Base-by-base conservation (phyloP, 345 rosid genomes). In the Bretschneidera sinensis region DNA sequence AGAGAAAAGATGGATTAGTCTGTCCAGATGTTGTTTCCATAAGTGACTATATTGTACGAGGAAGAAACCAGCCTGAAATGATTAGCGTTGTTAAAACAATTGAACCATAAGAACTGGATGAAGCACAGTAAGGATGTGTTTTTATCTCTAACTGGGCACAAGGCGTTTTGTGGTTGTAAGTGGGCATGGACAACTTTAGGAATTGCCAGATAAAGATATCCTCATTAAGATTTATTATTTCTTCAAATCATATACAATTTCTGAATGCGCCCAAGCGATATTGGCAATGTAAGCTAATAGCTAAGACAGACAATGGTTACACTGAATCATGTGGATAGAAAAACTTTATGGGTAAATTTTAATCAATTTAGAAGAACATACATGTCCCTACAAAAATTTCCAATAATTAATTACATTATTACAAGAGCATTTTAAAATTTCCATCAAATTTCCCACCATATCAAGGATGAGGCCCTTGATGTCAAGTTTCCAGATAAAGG, bases 31-130 rank as follows among this genome's bases (percentile, higher is more conserved):
- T 58, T 80, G 73, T 67, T 86, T 88, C 99, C 99, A 94, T 24
- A 94, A 48, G 52, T 76, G 83, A 64, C 73, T 67, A 69, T 89
- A 82, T 54, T 89, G 96, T 56, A 83, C 61, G 45, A 94, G 79
- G 81, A 94, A 92, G 79, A 92, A 92, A 31, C 97, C 98, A 56
- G 86, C 90, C 99, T 92, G 92, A 55, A 72, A 67, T 35, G 48
- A 49, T 55, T 51, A n/a, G 45, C 16, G 1, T 7, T 39, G 11
- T 39, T 1, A 39, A 39, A 39, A 28, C 3, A 3, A 28, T 8
- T 28, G 33, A 28, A 8, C 33, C 5, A 28, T 28, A n/a, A n/a
- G 33, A 28, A 28, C 33, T 28, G 33, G 33, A 28, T 28, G 33
- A 28, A 28, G 33, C 33, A 28, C 8, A 8, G 33, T 8, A 28